Evolutionary conservation across 768 basidiomycete species (phyloP).

Genomic region (Leccinum disarticulatum): DNA sequence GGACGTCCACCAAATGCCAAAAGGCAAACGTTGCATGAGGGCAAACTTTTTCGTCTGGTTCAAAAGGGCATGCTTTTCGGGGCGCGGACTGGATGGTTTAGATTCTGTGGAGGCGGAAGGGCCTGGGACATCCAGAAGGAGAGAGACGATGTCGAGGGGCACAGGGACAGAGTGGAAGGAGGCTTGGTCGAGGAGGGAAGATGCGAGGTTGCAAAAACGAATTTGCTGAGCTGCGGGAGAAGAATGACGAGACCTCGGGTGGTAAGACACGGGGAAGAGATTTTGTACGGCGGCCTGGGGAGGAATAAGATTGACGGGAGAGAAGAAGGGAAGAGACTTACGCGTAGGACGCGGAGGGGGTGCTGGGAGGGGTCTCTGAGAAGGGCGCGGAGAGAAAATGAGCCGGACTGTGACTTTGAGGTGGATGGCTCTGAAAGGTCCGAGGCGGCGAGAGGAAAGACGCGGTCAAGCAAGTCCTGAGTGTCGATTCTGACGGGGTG

Average conservation of each 20-base stretch:
- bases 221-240: conserved; percentile 66
- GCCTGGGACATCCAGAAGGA: conserved; percentile 35
- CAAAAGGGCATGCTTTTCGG: conserved; percentile 30
- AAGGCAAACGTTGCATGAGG: conserved; percentile 75
- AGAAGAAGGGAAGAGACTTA: conserved; percentile 37
- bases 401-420: conserved; percentile 32
- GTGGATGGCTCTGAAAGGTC: conserved; percentile 43
- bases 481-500: conserved; percentile 54
- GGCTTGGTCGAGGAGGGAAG: conserved; percentile 70
- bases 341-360: conserved; percentile 55
- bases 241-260: conserved; percentile 63
- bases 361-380: conserved; percentile 53
- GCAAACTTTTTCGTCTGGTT: conserved; percentile 59
- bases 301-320: conserved; percentile 3
- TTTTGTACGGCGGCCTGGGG: conserved; percentile 61
- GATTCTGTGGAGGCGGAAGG: conserved; percentile 25
- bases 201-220: conserved; percentile 72
- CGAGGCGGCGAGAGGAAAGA: conserved; percentile 54
- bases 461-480: conserved; percentile 78
- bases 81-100: conserved; percentile 15
- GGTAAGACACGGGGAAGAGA: conserved; percentile 66
- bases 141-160: conserved; percentile 45
- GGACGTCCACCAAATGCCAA: conserved; percentile 79
- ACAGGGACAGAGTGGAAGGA: conserved; percentile 48
- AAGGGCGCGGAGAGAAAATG: conserved; percentile 55